These are phyloP conservation scores for Xylaria telfairii DNA, from an alignment of 495 filamentous ascomycete genomes.

Conservation along the genomic window DNA sequence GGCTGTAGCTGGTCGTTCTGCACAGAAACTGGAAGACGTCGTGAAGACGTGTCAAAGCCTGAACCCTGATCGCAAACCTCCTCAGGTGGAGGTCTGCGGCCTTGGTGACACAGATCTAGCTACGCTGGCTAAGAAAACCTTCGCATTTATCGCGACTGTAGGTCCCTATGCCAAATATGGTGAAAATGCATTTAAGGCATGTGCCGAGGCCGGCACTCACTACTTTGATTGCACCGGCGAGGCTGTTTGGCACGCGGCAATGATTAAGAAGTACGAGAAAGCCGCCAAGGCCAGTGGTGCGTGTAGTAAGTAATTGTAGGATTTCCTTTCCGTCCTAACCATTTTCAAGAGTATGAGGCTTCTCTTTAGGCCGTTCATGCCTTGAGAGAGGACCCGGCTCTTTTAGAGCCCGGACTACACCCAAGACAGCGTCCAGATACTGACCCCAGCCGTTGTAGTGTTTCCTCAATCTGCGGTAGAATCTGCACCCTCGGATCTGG, in stretches of 20 bases:
- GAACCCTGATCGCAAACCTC: conserved; percentile 68
- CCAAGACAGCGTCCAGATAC: background rate
- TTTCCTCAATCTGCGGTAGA: conserved; percentile 88
- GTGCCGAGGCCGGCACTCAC: conserved; percentile 84
- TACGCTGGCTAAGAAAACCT: conserved; percentile 74
- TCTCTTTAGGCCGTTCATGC: background rate
- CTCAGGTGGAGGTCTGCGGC: conserved; percentile 49
- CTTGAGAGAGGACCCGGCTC: too few species aligned
- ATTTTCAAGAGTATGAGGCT: background rate
- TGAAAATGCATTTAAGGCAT: conserved; percentile 83
- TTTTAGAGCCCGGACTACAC: background rate
- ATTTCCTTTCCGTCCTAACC: background rate
- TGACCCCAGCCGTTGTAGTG: conserved; percentile 40
- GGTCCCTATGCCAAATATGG: conserved; percentile 85
- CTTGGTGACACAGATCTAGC: conserved; percentile 69
- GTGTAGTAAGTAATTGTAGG: conserved; percentile 51
- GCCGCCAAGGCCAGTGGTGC: conserved; percentile 76
- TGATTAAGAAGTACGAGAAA: conserved; percentile 81
- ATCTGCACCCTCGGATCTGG: conserved; percentile 81
- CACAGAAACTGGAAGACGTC: conserved; percentile 71
- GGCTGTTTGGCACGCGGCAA: conserved; percentile 76
- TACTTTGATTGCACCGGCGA: conserved; percentile 94
- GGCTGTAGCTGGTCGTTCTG: conserved; percentile 86
- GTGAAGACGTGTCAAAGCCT: conserved; percentile 67
- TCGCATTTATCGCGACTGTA: conserved; percentile 79